These are phyloP conservation scores for Solanum chiquidenum DNA, from an alignment of 257 asterid species.

Conservation along the genomic window DNA sequence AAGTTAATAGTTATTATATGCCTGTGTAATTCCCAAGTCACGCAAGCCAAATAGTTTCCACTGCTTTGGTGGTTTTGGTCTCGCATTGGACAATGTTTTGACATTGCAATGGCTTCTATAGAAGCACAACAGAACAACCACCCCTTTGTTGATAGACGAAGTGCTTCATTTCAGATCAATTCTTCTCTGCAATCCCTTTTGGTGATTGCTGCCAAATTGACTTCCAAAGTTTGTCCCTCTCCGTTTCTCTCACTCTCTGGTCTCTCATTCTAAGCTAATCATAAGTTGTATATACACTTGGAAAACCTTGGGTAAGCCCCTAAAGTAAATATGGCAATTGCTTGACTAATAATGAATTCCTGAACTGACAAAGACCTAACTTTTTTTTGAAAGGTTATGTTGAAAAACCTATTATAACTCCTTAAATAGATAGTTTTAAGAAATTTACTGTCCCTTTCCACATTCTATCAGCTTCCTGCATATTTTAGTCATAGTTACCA, in stretches of 20 bases:
- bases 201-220: background rate
- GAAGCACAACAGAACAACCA: background rate
- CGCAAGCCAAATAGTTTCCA: background rate
- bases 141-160: background rate
- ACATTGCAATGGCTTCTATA: background rate
- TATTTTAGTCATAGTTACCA: background rate
- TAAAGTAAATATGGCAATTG: background rate
- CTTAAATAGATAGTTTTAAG: background rate
- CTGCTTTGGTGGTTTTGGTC: background rate
- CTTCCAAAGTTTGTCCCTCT: background rate
- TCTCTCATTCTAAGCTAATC: background rate
- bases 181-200: background rate
- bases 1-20: background rate
- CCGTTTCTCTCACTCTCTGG: background rate
- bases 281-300: background rate
- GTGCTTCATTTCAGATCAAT: background rate
- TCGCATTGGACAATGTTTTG: background rate
- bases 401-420: background rate
- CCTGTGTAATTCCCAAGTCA: background rate
- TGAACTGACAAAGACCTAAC: background rate
- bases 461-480: background rate
- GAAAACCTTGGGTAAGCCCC: background rate
- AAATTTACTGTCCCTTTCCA: background rate
- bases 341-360: background rate
- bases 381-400: background rate